Conservation (phyloP, 352 stramenopile species). For the Globisporangium ultimum region DNA sequence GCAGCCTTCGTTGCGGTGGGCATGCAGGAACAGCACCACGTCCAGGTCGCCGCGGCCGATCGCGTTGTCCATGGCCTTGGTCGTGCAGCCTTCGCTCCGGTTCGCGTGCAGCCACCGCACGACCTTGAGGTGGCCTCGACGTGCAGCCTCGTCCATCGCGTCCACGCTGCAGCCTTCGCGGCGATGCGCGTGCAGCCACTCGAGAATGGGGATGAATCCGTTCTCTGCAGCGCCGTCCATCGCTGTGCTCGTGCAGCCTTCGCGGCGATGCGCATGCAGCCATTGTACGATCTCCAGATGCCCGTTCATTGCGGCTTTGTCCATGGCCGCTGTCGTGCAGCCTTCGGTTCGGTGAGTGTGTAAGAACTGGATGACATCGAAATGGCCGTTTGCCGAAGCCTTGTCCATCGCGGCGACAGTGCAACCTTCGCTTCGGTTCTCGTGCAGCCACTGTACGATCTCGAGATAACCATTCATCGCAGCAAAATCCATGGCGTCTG, state of each 20-base stretch:
- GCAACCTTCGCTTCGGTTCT: conserved; percentile 21
- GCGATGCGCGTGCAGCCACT: conserved; percentile 29
- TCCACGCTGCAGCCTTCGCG: conserved; percentile 18
- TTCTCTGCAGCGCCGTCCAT: conserved; percentile 33
- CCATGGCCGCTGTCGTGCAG: conserved; percentile 14
- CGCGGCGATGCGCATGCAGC: conserved; percentile 13
- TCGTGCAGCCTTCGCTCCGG: conserved; percentile 24
- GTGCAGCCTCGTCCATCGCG: conserved; percentile 18
- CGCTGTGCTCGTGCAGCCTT: conserved; percentile 17
- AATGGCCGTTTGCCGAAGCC: conserved; percentile 17
- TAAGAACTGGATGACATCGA: conserved; percentile 23
- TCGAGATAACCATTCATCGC: conserved; percentile 15
- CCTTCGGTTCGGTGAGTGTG: conserved; percentile 21
- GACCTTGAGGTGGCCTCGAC: conserved; percentile 25
- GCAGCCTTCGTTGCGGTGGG: conserved; percentile 12
- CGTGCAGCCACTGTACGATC: conserved; percentile 23
- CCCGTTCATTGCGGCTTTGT: conserved; percentile 19
- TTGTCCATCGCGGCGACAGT: conserved; percentile 23
- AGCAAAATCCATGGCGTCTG: conserved; percentile 22
- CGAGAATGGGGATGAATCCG: conserved; percentile 28
- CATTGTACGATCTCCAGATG: conserved; percentile 16
- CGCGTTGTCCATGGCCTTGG: conserved; percentile 11
- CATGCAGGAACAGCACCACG: conserved; percentile 20
- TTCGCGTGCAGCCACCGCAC: conserved; percentile 38
- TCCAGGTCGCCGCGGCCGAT: conserved; percentile 10